Percentiles rank a stretch among this genome's conserved stretches.
Conservation (phyloP, 2,329 filamentous ascomycete species). For the Fusarium sp. region DNA sequence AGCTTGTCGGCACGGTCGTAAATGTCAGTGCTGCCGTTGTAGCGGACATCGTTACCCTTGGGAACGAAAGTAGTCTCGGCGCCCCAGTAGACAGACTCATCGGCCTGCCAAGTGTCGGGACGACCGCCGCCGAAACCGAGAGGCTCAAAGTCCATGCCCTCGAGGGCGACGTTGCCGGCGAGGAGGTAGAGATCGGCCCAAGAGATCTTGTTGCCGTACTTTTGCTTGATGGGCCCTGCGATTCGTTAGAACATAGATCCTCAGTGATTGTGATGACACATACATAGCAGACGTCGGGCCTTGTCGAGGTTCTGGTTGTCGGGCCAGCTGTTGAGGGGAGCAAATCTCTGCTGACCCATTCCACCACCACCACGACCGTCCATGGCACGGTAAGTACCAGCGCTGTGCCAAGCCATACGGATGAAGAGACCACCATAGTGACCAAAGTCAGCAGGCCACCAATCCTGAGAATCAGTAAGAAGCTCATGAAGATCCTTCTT, state of each 20-base stretch:
- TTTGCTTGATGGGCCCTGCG: constrained; percentile 78
- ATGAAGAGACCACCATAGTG: constrained; percentile 85
- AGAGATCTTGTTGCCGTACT: constrained; percentile 85
- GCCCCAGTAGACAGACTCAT: constrained; percentile 83
- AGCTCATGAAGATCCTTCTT: constrained; percentile 79
- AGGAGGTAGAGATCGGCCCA: constrained; percentile 81
- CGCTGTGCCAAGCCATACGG: constrained; percentile 84
- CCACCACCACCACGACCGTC: constrained; percentile 82
- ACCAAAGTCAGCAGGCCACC: constrained; percentile 85
- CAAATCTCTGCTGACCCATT: constrained; percentile 81
- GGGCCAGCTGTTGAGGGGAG: constrained; percentile 83
- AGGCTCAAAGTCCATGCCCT: constrained; percentile 80
- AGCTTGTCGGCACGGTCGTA: constrained; percentile 68
- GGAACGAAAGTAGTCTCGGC: constrained; percentile 76
- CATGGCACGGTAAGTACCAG: constrained; percentile 80
- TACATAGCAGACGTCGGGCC: constrained; percentile 78
- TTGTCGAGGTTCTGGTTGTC: constrained; percentile 84
- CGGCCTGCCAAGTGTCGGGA: constrained; percentile 78
- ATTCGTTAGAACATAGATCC: neutral
- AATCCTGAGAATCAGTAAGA: constrained; percentile 83
- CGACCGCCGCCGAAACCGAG: constrained; percentile 81
- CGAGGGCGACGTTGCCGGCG: constrained; percentile 80
- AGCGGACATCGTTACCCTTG: constrained; percentile 76
- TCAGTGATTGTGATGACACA: neutral
- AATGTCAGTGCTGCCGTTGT: constrained; percentile 65